Evolutionary conservation across 306 rosid genomes (phyloP).

Genomic region (Herpetospermum pedunculosum): DNA sequence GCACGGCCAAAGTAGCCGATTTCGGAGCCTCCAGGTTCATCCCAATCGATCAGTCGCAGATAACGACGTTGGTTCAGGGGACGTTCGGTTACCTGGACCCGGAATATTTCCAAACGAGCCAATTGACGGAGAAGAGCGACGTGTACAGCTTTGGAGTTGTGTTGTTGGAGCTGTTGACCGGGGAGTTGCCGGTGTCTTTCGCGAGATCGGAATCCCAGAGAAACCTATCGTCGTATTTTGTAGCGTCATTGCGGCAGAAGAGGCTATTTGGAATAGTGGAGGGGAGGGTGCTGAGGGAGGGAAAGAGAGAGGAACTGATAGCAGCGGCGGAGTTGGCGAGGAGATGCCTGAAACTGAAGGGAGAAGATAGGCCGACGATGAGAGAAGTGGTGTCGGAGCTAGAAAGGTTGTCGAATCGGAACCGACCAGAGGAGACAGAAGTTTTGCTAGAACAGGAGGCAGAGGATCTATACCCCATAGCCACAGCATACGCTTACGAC

Average conservation of each 20-base stretch:
- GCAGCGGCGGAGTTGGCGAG: neutral
- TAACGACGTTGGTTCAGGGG: slow-evolving; percentile 5
- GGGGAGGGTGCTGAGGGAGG: slow-evolving; percentile 2
- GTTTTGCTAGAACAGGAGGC: neutral
- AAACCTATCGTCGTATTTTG: slow-evolving; percentile 4
- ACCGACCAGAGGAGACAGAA: neutral
- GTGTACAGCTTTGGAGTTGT: slow-evolving; percentile 12
- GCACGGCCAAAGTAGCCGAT: slow-evolving; percentile 8
- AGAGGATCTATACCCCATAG: neutral
- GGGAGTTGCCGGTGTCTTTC: slow-evolving; percentile 3
- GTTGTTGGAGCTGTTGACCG: neutral
- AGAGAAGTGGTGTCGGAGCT: slow-evolving; percentile 4
- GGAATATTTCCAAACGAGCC: slow-evolving; percentile 4
- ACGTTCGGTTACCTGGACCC: slow-evolving; percentile 8
- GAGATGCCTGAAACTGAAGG: slow-evolving; percentile 2
- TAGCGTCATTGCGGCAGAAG: neutral
- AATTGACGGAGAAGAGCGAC: slow-evolving; percentile 8
- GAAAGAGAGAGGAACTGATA: slow-evolving; percentile 1
- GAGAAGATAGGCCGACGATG: slow-evolving; percentile 4
- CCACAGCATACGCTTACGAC: too few relatives aligned
- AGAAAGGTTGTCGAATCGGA: neutral
- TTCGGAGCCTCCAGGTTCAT: slow-evolving; percentile 9
- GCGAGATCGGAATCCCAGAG: neutral
- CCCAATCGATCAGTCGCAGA: slow-evolving; percentile 4
- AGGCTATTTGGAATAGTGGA: neutral